These are phyloP conservation scores for Parastagonospora avenae DNA, from an alignment of 2,329 filamentous ascomycete genomes.

Conservation along the genomic window DNA sequence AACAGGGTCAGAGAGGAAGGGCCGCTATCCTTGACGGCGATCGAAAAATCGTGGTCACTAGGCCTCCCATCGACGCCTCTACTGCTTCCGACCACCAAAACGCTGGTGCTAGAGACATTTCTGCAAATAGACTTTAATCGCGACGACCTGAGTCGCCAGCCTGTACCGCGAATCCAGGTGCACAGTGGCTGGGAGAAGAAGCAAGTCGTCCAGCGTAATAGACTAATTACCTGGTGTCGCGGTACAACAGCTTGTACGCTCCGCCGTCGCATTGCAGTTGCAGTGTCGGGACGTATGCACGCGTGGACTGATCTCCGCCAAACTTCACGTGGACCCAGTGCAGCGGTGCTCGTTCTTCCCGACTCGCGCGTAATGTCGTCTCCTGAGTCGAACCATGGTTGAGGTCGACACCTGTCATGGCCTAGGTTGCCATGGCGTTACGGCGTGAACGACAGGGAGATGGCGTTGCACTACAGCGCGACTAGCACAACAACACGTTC, in stretches of 20 bases:
- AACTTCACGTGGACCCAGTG: neutral
- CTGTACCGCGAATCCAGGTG: too few species aligned
- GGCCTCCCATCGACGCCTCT: neutral
- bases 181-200: too few species aligned
- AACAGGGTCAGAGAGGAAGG: neutral
- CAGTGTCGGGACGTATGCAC: neutral
- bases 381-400: too few species aligned
- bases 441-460: neutral
- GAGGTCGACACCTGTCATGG: too few species aligned
- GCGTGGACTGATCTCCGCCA: neutral
- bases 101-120: neutral
- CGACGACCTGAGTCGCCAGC: neutral
- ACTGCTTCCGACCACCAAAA: constrained; percentile 5
- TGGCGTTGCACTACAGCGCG: neutral
- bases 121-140: constrained; percentile 1
- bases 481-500: neutral
- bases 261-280: neutral
- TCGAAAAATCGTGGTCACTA: constrained; percentile 7
- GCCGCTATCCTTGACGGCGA: constrained; percentile 12
- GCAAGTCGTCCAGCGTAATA: too few species aligned
- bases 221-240: constrained; percentile 11
- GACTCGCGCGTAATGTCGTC: too few species aligned
- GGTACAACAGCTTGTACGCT: constrained; percentile 18
- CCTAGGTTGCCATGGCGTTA: too few species aligned
- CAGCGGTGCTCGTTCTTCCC: neutral